Evolutionary conservation across 108 stramenopile species (phyloP), one percentile per base, ranked within the genome.

Genomic region (Cyclotella atomus): DNA sequence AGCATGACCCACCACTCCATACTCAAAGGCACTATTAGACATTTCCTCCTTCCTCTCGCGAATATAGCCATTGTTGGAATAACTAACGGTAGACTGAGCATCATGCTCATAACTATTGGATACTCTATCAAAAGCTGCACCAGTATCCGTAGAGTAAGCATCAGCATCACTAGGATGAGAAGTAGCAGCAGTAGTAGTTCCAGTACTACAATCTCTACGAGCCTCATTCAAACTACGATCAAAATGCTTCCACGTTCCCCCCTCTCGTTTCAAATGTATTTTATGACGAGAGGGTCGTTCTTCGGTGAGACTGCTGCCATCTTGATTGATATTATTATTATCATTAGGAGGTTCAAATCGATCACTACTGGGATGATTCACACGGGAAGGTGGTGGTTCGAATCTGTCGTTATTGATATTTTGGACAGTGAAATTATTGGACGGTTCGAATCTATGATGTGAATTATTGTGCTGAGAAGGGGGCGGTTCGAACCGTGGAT

Each of bases 191-290:
- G n/a, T n/a, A n/a, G n/a, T n/a, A n/a, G n/a, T n/a, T n/a, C n/a
- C n/a, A n/a, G n/a, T n/a, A n/a, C n/a, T n/a, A 41, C 9, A 6
- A 41, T 41, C 38, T 12, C 38, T 6, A 6, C 12, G 6, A 41
- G 38, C 38, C 47, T 49, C 47, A 15, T n/a, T 49, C 47, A 49
- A 49, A 19, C 47, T n/a, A 3, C 47, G 47, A 49, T 49, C n/a
- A 19, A 49, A 49, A 49, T 49, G 47, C 19, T n/a, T 49, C 47
- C 47, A 49, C 19, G 47, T 49, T 4, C 47, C 47, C 47, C 47
- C 47, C 47, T 49, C 47, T 49, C 47, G 14, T n/a, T 49, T 49
- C n/a, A 49, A 19, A n/a, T 49, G 47, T n/a, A 49, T 49, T n/a
- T 49, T 49, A n/a, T 15, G 38, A 9, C 38, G 38, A 9, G 38